Percentiles rank a stretch among this genome's conserved stretches.
Conservation (phyloP, 202 grass and related monocot species). For the Carex sylvatica region DNA sequence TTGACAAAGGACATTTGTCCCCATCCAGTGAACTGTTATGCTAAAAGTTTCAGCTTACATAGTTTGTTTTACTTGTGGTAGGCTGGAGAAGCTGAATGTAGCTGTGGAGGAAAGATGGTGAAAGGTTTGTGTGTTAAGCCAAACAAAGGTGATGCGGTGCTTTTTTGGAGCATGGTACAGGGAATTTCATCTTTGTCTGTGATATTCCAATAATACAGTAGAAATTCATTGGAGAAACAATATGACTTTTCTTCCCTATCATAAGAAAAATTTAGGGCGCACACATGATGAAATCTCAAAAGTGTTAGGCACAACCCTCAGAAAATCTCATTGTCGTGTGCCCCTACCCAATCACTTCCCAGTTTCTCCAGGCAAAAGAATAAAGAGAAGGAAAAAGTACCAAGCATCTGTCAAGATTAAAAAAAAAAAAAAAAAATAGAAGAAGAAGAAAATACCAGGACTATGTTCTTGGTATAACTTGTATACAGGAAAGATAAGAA, state of each 20-base stretch:
- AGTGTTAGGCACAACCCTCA: neutral
- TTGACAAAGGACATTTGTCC: neutral
- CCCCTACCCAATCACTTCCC: neutral
- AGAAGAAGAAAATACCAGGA: neutral
- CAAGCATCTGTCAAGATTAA: too few relatives aligned
- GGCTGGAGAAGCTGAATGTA: slow-evolving; percentile 81
- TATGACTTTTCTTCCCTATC: neutral
- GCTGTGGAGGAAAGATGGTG: slow-evolving; percentile 69
- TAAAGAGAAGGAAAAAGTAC: neutral
- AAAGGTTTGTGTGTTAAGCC: slow-evolving; percentile 82
- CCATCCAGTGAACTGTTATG: neutral
- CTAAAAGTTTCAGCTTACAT: neutral
- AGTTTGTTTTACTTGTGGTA: slow-evolving; percentile 24
- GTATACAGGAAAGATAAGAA: neutral
- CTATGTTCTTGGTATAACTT: neutral
- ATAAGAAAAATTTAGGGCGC: neutral
- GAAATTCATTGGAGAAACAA: neutral
- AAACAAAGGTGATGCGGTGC: slow-evolving; percentile 86
- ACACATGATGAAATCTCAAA: neutral
- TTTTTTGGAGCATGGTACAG: slow-evolving; percentile 94
- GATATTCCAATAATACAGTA: neutral
- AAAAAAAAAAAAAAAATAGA: neutral
- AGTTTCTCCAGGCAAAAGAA: slow-evolving; percentile 11
- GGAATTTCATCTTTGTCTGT: slow-evolving; percentile 16
- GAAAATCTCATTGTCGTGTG: neutral